These are phyloP conservation scores for Trichoderma atrobrunneum DNA, from an alignment of 2,329 filamentous ascomycete species.

Conservation along the genomic window DNA sequence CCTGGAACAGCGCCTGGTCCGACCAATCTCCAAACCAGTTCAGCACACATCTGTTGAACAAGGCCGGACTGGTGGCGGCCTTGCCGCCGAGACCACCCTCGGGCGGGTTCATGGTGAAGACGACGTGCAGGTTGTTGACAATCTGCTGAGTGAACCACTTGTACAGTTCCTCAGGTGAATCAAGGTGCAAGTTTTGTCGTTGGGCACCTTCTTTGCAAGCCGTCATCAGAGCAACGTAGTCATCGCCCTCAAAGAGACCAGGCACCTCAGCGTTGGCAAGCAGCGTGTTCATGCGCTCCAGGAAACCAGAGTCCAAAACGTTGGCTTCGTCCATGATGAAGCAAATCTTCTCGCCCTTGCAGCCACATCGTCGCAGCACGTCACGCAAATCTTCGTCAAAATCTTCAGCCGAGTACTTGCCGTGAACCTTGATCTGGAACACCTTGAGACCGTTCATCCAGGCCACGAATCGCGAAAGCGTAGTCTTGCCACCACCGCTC, in stretches of 20 bases:
- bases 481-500: constrained; percentile 98
- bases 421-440: constrained; percentile 99
- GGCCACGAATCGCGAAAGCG: constrained; percentile 92
- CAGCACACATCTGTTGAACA: constrained; percentile 99
- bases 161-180: constrained; percentile 99
- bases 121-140: constrained; percentile 96
- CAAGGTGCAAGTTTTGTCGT: constrained; percentile 87
- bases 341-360: constrained; percentile 98
- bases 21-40: constrained; percentile 99
- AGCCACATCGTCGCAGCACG: constrained; percentile 88
- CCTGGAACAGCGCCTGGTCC: constrained; percentile 97
- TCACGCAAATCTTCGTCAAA: constrained; percentile 97
- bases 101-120: constrained; percentile 99
- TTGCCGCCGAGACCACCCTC: constrained; percentile 93
- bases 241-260: constrained; percentile 97
- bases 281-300: constrained; percentile 98
- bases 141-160: constrained; percentile 99
- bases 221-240: constrained; percentile 97
- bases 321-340: constrained; percentile 99
- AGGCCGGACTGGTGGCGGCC: constrained; percentile 91
- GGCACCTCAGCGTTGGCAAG: constrained; percentile 99
- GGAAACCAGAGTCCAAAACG: constrained; percentile 95
- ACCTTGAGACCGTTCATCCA: constrained; percentile 99
- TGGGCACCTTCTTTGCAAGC: constrained; percentile 98
- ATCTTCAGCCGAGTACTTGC: constrained; percentile 96